Evolutionary conservation across 169 alveolate genomes (phyloP), one percentile per base, ranked within the genome.

Genomic region (Plasmodium reichenowi): DNA sequence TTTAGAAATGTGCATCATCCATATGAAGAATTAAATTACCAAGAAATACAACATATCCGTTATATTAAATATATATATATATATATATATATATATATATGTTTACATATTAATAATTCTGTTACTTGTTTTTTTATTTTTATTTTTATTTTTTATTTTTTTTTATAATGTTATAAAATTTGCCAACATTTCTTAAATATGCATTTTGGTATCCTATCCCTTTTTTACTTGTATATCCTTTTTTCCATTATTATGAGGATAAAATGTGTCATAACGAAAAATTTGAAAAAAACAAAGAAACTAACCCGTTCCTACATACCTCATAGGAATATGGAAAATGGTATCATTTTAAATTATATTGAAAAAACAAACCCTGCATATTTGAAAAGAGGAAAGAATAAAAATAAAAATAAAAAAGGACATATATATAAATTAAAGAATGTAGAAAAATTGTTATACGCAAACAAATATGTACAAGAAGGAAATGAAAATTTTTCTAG

Each of bases 191-290:
- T 64, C 72, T 10, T 64, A 68, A 68, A 22, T 43, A 68, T 68
- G 75, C 24, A 47, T 68, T 68, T 68, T 68, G 8, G 75, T 38
- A 13, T 7, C 3, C 6, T 12, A 38, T 13, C 20, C 38, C 38
- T 29, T 43, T 3, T 68, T 68, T 68, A 43, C 75, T n/a, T 45
- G 48, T 45, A 47, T 47, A 45, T 68, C 24, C 15, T 68, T 45
- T 38, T 47, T 68, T 47, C 22, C 24, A 22, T 68, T 47, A 9
- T n/a, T 17, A 10, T 38, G 13, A 56, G 15, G 15, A n/a, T 72
- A 45, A 9, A n/a, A 48, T 54, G 50, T 20, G 70, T 17, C 2
- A 72, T 7, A 17, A 54, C 20, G 54, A 72, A 29, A 45, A 45
- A 26, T 50, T 15, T 17, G 24, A 32, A 22, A 0, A 29, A 32